These are phyloP conservation scores for Cucurbita moschata DNA, from an alignment of 306 rosid genomes.

Conservation along the genomic window DNA sequence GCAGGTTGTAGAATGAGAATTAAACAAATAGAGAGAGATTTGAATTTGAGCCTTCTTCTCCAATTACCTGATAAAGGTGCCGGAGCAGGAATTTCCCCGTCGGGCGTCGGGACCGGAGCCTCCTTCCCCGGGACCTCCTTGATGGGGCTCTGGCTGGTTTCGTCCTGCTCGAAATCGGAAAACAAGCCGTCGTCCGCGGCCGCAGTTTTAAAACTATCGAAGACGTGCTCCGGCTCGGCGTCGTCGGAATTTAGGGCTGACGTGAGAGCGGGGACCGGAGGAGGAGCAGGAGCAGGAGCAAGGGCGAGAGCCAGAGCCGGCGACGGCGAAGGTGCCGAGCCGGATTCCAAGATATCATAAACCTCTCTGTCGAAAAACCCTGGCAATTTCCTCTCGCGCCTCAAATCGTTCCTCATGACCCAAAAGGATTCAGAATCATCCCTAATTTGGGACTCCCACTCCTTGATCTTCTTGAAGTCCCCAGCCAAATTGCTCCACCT, in stretches of 20 bases:
- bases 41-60: neutral
- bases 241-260: slow-evolving; percentile 6
- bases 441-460: slow-evolving; percentile 64
- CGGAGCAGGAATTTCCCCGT: slow-evolving; percentile 28
- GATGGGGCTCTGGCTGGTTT: slow-evolving; percentile 32
- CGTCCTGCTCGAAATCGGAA: slow-evolving; percentile 66
- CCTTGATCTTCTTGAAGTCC: slow-evolving; percentile 87
- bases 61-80: slow-evolving; percentile 55
- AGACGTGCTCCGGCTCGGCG: slow-evolving; percentile 25
- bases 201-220: slow-evolving; percentile 45
- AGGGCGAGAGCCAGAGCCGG: slow-evolving; percentile 7
- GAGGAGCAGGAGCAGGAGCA: slow-evolving; percentile 4
- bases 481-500: slow-evolving; percentile 99
- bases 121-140: slow-evolving; percentile 28
- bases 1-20: neutral
- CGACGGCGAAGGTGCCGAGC: slow-evolving; percentile 18
- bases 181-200: slow-evolving; percentile 59
- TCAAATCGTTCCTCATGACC: slow-evolving; percentile 86
- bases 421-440: slow-evolving; percentile 89
- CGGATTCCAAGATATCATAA: slow-evolving; percentile 69
- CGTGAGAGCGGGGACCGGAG: slow-evolving; percentile 5
- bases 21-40: neutral
- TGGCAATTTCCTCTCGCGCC: slow-evolving; percentile 82
- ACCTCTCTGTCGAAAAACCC: slow-evolving; percentile 87
- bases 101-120: slow-evolving; percentile 8